phyloP scores from a whole-genome alignment of 2,329 filamentous ascomycete species.

The Claviceps sp. region DNA sequence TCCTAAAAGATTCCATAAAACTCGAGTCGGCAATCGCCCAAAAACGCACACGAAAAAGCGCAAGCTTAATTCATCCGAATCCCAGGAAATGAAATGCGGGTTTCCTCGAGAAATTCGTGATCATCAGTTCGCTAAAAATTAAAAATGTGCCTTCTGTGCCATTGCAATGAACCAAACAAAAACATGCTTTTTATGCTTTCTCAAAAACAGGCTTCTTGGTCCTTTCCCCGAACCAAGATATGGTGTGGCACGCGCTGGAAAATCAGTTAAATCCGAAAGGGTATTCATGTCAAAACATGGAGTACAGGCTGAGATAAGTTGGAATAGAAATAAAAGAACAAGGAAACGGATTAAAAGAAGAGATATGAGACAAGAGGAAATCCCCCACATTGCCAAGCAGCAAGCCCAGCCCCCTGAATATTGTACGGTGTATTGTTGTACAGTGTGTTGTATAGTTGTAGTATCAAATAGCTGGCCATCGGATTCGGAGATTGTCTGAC shows the following conservation, averaged over 20 bases:
- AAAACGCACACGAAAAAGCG: background rate
- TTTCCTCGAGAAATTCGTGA: background rate
- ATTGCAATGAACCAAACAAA: slow-evolving; percentile 3
- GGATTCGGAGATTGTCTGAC: slow-evolving; percentile 66
- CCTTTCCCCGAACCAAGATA: slow-evolving; percentile 7
- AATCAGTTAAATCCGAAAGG: slow-evolving; percentile 9
- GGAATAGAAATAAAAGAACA: background rate
- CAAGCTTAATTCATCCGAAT: background rate
- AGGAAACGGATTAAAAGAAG: background rate
- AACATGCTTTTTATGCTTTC: slow-evolving; percentile 1
- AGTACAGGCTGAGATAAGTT: background rate
- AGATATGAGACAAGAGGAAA: background rate
- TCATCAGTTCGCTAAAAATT: background rate
- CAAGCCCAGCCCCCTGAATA: no score
- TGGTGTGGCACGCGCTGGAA: slow-evolving; percentile 8
- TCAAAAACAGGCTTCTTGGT: background rate
- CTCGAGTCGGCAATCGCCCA: background rate
- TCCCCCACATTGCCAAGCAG: background rate
- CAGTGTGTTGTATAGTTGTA: background rate
- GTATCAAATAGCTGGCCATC: slow-evolving; percentile 43
- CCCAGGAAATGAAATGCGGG: background rate
- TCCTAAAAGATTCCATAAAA: no score
- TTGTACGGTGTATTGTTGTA: background rate
- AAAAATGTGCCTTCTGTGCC: slow-evolving; percentile 1
- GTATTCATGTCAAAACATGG: slow-evolving; percentile 5